Conservation (phyloP, 1,139 yeast genomes). For the Lodderomyces beijingensis region DNA sequence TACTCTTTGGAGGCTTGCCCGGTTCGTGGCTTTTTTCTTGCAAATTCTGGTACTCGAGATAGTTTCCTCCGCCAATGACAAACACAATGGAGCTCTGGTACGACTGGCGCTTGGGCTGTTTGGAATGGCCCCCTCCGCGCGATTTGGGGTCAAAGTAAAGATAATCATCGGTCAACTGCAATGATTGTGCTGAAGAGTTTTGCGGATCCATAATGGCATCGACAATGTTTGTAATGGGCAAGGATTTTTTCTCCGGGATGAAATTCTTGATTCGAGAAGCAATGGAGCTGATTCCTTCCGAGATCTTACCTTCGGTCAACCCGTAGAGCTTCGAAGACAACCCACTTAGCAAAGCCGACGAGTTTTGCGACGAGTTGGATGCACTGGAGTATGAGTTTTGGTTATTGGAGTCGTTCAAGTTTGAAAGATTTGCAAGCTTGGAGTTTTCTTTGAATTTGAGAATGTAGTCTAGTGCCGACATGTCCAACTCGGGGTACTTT, state of each 20-base stretch:
- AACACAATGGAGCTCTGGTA: slow-evolving; percentile 83
- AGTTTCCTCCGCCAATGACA: slow-evolving; percentile 96
- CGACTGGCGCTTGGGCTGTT: slow-evolving; percentile 81
- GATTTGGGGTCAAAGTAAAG: slow-evolving; percentile 86
- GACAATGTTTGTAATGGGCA: slow-evolving; percentile 86
- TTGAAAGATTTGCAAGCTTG: slow-evolving; percentile 52
- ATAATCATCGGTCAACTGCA: slow-evolving; percentile 80
- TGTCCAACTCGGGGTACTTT: slow-evolving; percentile 55
- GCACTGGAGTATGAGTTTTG: slow-evolving; percentile 10
- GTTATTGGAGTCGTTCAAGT: slow-evolving; percentile 12
- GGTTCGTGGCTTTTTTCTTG: slow-evolving; percentile 73
- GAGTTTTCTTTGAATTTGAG: slow-evolving; percentile 77
- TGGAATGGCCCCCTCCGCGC: slow-evolving; percentile 88
- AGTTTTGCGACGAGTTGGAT: slow-evolving; percentile 20
- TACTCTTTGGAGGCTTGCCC: slow-evolving; percentile 28
- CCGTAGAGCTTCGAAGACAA: slow-evolving; percentile 75
- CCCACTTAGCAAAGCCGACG: slow-evolving; percentile 71
- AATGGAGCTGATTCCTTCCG: slow-evolving; percentile 80
- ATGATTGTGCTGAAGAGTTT: slow-evolving; percentile 54
- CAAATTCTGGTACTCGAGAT: slow-evolving; percentile 86
- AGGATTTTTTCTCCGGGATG: slow-evolving; percentile 79
- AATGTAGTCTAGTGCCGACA: slow-evolving; percentile 64
- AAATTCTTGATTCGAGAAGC: slow-evolving; percentile 85
- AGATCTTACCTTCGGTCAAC: slow-evolving; percentile 73
- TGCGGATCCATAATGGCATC: slow-evolving; percentile 88